Evolutionary conservation across 306 rosid genomes (phyloP), one percentile per base, ranked within the genome.

Genomic region (Trifolium pratense): DNA sequence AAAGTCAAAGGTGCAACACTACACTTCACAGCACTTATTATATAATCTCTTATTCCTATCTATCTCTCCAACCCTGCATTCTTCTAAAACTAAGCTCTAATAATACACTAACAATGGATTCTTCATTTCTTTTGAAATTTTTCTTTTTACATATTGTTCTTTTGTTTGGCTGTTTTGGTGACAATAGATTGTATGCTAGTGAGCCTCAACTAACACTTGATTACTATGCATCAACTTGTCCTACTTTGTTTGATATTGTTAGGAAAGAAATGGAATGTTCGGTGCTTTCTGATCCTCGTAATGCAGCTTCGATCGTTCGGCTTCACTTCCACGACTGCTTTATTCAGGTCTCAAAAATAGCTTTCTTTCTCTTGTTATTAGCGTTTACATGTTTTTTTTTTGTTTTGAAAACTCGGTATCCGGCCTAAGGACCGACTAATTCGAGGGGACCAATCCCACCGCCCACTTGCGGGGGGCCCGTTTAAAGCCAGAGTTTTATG

Each of bases 311-410:
- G 34, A 56, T 88, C 9, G 77, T 91, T 69, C 88, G 97, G 9
- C 75, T 94, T 43, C 97, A 94, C 67, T 94, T 91, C 83, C 99
- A 94, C 52, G 96, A 94, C 45, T 94, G 97, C 76, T 94, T 94
- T 70, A 83, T 94, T 74, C 97, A 91, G 97, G 99, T 91, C 36
- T 36, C 13, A 16, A 67, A 18, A 57, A 55, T 23, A 5, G 11
- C 65, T 71, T 6, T 37, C 18, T 68, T 20, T 45, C n/a, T 66
- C 32, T 17, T 7, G 8, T 51, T 51, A 13, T 15, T 43, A 11
- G n/a, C n/a, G n/a, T n/a, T n/a, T n/a, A n/a, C n/a, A n/a, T n/a
- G n/a, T n/a, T n/a, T n/a, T n/a, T n/a, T n/a, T n/a, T n/a, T n/a
- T n/a, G n/a, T n/a, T n/a, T n/a, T n/a, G n/a, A n/a, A n/a, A n/a